Evolutionary conservation across 306 rosid genomes (phyloP).

Genomic region (Vigna mungo): DNA sequence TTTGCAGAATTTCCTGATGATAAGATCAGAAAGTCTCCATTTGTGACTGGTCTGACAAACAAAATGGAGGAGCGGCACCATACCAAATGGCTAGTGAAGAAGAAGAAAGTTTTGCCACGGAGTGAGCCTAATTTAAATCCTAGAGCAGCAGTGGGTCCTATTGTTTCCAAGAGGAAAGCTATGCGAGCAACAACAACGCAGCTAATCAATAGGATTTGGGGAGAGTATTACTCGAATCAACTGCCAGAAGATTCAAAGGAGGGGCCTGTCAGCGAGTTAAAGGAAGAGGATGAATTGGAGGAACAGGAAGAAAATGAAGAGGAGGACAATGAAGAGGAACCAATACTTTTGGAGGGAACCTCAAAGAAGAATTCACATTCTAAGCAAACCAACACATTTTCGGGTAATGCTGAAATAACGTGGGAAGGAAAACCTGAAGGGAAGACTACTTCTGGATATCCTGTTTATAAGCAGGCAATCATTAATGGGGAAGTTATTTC

Average conservation of each 20-base stretch:
- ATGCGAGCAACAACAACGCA: constrained; percentile 95
- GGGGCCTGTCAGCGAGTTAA: constrained; percentile 52
- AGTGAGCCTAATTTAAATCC: constrained; percentile 81
- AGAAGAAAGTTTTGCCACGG: constrained; percentile 60
- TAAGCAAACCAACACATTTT: constrained; percentile 51
- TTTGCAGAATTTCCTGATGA: constrained; percentile 87
- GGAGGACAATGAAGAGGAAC: constrained; percentile 65
- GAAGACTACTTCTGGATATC: constrained; percentile 63
- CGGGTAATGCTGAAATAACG: constrained; percentile 51
- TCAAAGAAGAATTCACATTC: constrained; percentile 50
- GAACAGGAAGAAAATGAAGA: constrained; percentile 83
- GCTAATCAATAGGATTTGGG: constrained; percentile 90
- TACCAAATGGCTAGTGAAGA: constrained; percentile 89
- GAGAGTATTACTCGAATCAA: constrained; percentile 87
- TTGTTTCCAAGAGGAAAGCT: constrained; percentile 73
- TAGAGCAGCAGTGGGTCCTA: constrained; percentile 76
- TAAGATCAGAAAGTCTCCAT: constrained; percentile 72
- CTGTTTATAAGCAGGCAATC: constrained; percentile 60
- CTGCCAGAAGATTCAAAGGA: constrained; percentile 66
- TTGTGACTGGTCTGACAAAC: constrained; percentile 70
- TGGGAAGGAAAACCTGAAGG: constrained; percentile 77
- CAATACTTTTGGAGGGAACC: constrained; percentile 48
- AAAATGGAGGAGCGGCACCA: constrained; percentile 96
- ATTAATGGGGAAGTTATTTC: constrained; percentile 67
- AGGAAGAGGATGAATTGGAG: constrained; percentile 79